A percentile compares a stretch with the other conserved stretches of the same genome.
Evolutionary conservation across 306 rosid species (phyloP).

Genomic region (Acacia confusa): DNA sequence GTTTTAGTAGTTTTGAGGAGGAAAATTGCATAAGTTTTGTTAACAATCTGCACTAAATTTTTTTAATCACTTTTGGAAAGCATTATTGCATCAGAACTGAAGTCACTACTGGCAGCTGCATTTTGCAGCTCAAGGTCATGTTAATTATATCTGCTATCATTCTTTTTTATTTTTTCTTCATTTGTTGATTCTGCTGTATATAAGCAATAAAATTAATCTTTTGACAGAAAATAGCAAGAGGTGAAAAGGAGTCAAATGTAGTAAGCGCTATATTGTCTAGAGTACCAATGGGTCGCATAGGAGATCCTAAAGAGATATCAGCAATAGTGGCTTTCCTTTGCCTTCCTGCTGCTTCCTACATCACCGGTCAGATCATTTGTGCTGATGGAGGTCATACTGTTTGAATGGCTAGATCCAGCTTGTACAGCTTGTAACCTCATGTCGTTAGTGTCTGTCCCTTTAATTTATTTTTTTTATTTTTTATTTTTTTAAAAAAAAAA

Average conservation of each 20-base stretch:
- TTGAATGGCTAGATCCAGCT: background rate
- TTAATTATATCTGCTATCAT: background rate
- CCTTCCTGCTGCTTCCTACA: conserved; percentile 61
- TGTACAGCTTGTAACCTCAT: too few species aligned
- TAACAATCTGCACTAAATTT: background rate
- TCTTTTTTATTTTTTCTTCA: background rate
- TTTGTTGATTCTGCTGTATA: background rate
- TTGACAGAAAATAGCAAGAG: background rate
- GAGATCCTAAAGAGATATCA: conserved; percentile 53
- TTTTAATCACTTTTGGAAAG: background rate
- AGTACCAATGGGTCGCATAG: conserved; percentile 40
- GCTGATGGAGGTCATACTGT: conserved; percentile 58
- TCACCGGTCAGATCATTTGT: conserved; percentile 55
- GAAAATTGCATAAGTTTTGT: background rate
- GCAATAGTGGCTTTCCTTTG: conserved; percentile 59
- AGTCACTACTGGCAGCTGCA: background rate
- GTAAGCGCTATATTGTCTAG: background rate
- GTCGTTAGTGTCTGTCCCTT: too few species aligned
- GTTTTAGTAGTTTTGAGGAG: background rate
- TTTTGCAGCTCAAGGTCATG: background rate
- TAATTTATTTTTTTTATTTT: too few species aligned
- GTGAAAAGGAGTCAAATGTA: background rate
- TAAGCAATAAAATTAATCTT: background rate
- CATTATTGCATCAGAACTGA: background rate
- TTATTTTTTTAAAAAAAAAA: too few species aligned